Base-by-base conservation (phyloP, 257 asterid species). In the Solanum megistacrolobum region DNA sequence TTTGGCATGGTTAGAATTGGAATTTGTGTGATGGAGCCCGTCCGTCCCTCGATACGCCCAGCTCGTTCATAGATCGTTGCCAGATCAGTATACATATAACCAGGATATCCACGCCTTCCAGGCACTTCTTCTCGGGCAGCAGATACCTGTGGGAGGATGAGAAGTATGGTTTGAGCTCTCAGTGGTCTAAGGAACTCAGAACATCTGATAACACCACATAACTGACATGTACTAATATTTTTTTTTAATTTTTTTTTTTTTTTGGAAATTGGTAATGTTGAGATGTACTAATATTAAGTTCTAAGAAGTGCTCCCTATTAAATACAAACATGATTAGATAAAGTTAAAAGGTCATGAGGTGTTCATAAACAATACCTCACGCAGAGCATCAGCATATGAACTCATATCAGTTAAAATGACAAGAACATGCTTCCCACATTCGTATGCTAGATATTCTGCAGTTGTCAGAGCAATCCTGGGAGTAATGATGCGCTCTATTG, bases 101-200 rank as follows among this genome's bases (percentile, higher is more conserved):
- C 98, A 66, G 98, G 98, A 90, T 95, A 94, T 41, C 98, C 98
- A 92, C 98, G 98, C 88, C 99, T 92, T 92, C 99, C 99, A 87
- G 99, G 99, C 72, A 96, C 99, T 92, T 96, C 99, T 89, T 96
- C 99, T 87, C 99, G 94, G 82, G 99, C 99, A 90, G 99, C 99
- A 92, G 99, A 96, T 82, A 96, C 99, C 99, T 96, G 91, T 65
- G 69, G 71, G 78, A 76, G 74, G 73, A 88, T 81, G 48, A 39
- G 55, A 89, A 82, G 46, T 76, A 78, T 21, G 65, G 83, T 86
- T 72, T 60, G n/a, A 85, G 46, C 23, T 83, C 83, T 60, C 36
- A 85, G 82, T 43, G 79, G 34, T 43, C 68, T 38, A 79, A 76
- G 78, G 5, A 72, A 55, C 39, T 58, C 39, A 16, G 73, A 58